Conservation (phyloP, 176 grass and related monocot genomes). For the Tillandsia fasciculata region DNA sequence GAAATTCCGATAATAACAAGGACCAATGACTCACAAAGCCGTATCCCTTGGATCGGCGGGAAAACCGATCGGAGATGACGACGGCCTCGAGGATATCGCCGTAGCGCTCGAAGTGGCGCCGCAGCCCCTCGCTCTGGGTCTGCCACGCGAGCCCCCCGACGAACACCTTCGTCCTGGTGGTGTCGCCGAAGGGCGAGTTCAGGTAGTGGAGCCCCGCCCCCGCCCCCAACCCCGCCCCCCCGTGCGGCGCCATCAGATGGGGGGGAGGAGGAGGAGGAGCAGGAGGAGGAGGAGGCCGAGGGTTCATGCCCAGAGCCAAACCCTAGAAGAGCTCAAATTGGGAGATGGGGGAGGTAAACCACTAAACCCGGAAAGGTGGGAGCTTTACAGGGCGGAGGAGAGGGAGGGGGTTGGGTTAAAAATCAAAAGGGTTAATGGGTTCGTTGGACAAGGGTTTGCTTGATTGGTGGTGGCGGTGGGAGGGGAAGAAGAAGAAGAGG, state of each 20-base stretch:
- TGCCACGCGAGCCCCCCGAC: slow-evolving; percentile 59
- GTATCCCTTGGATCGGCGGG: slow-evolving; percentile 60
- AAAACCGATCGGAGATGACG: slow-evolving; percentile 57
- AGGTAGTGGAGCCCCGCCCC: slow-evolving; percentile 41
- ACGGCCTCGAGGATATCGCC: slow-evolving; percentile 66
- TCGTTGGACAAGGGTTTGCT: background rate
- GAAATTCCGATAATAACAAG: background rate
- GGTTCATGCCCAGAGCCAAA: too few species aligned
- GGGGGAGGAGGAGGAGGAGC: too few species aligned
- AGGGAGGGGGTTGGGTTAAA: background rate
- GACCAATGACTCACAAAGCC: slow-evolving; percentile 43
- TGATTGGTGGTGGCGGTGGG: background rate
- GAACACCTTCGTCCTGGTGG: slow-evolving; percentile 63
- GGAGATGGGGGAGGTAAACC: too few species aligned
- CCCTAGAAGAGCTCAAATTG: too few species aligned
- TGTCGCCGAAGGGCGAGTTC: slow-evolving; percentile 57
- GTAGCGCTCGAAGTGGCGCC: slow-evolving; percentile 42
- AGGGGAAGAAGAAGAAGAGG: background rate
- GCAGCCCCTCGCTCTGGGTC: slow-evolving; percentile 52
- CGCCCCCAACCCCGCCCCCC: slow-evolving; percentile 26
- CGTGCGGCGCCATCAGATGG: slow-evolving; percentile 41
- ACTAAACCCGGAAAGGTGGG: too few species aligned
- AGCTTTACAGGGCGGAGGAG: background rate
- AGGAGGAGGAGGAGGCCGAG: background rate
- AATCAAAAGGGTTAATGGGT: background rate